Base-by-base conservation (phyloP, 768 basidiomycete genomes). In the Peribolospora kevripleyi region DNA sequence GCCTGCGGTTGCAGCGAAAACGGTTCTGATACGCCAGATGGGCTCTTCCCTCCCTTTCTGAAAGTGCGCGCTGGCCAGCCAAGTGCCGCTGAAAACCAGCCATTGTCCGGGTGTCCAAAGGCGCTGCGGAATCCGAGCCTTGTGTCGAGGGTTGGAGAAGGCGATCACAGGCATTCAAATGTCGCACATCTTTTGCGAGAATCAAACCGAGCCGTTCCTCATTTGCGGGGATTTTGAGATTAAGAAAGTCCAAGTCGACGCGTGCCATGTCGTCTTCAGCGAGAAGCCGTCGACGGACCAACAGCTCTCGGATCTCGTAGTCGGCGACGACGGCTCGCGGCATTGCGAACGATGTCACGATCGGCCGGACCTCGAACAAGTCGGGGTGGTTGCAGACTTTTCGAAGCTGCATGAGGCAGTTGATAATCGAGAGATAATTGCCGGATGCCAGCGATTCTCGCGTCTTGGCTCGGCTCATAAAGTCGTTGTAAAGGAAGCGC, bases 381-480 rank as follows among this genome's bases (percentile, higher is more conserved):
- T 84, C 84, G 0, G 91, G 90, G 66, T 98, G 91, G 13, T 86
- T 91, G 72, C 86, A 87, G 2, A 88, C 86, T 74, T 97, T 97
- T 55, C 91, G 83, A 9, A 95, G 74, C 65, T 95, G 91, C 91
- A 97, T 95, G 54, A 95, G 78, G 42, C 70, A 70, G 58, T 72
- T 72, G 60, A 70, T 67, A 47, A 72, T 69, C 42, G 68, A 68
- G 42, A 72, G 66, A 60, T 69, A 71, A 46, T 70, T 69, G 3
- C 88, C 90, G 2, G 86, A 91, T 78, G 5, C 67, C 14, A 73
- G 64, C 56, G 65, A 71, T 41, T 71, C 64, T 13, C 87, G 73
- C 9, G 93, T 70, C 0, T 74, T 75, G 0, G 84, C 81, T 60
- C 88, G 81, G 11, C 75, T 72, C 36, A 91, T 72, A 40, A 91